Evolutionary conservation across 352 stramenopile genomes (phyloP), one percentile per base, ranked within the genome.

Genomic region (Globisporangium recalcitrans): DNA sequence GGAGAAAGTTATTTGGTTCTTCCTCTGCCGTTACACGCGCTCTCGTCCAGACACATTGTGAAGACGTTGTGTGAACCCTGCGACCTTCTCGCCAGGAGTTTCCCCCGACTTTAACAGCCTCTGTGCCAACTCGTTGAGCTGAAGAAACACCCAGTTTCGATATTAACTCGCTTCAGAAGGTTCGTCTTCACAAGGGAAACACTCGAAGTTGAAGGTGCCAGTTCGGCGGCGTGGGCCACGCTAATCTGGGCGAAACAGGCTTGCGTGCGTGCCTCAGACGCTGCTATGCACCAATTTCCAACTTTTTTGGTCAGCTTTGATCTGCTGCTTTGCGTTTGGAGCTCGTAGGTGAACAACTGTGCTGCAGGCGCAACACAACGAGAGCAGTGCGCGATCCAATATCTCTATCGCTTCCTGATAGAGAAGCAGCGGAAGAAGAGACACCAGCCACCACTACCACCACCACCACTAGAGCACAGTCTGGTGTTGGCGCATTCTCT

Each of bases 221-320:
- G 55, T 60, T 60, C 40, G 26, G 38, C 49, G 38, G 10, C 16
- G 54, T 60, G 54, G 36, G 19, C 54, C 54, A 60, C 54, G 3
- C 54, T 52, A 60, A 27, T 60, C 38, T 34, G 51, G 27, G n/a
- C n/a, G n/a, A n/a, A n/a, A n/a, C n/a, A n/a, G n/a, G n/a, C n/a
- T n/a, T n/a, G n/a, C 51, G 51, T 42, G 51, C 51, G 27, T 27
- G 11, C 49, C 49, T 13, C 1, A 57, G 51, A 1, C 29, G 51
- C 32, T 42, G 19, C 29, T 57, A 40, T 55, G 49, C 40, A 26
- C 26, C 48, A 54, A 8, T 44, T 44, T 44, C 26, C 48, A 54
- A 54, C 27, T 31, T 31, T 31, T 31, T 31, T 31, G 27, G n/a
- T n/a, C n/a, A 52, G 31, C 26, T 44, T 44, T 44, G 38, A 44